phyloP scores from a whole-genome alignment of 495 filamentous ascomycete genomes.

The Penicillium lividum region DNA sequence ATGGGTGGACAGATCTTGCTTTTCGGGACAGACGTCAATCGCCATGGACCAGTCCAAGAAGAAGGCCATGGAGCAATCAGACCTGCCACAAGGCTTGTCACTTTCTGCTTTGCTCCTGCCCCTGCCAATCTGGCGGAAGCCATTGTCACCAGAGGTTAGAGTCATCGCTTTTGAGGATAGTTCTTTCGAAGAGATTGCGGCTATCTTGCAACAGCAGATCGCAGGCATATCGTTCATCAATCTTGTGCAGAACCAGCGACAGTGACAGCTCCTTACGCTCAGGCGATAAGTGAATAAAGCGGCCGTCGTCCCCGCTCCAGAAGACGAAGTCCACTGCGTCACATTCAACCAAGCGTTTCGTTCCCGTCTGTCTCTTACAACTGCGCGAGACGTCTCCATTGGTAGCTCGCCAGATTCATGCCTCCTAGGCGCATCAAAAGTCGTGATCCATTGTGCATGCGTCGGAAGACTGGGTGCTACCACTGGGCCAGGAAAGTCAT shows the following conservation, averaged over 20 bases:
- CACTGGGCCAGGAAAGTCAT: slow-evolving; percentile 3
- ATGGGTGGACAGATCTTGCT: background rate
- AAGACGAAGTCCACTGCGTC: too few species aligned
- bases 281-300: background rate
- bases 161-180: slow-evolving; percentile 3
- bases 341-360: background rate
- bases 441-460: background rate
- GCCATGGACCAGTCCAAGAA: background rate
- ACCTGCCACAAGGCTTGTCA: background rate
- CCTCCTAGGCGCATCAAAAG: background rate
- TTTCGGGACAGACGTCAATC: background rate
- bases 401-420: slow-evolving; percentile 1
- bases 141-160: slow-evolving; percentile 1
- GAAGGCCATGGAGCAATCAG: background rate
- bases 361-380: background rate
- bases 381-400: slow-evolving; percentile 2
- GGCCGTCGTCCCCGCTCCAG: background rate
- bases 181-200: background rate
- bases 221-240: slow-evolving; percentile 1
- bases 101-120: background rate
- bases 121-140: background rate
- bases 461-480: background rate
- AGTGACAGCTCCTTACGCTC: background rate
- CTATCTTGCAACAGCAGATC: slow-evolving; percentile 2
- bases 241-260: background rate